These are phyloP conservation scores for Ascochyta lentis DNA, from an alignment of 2,329 filamentous ascomycete genomes.

Conservation along the genomic window DNA sequence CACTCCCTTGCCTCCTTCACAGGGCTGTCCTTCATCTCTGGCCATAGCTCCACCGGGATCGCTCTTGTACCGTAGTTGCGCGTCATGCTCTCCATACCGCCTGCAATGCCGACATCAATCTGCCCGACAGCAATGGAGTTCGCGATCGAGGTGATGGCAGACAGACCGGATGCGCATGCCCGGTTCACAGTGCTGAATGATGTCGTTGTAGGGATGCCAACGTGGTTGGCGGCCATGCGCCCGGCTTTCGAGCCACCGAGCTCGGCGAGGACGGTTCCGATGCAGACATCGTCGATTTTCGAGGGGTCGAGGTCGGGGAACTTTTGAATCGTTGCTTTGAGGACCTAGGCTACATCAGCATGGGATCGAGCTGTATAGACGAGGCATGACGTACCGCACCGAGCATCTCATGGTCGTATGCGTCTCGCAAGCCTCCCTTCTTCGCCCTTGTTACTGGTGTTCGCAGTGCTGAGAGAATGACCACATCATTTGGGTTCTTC, in stretches of 20 bases:
- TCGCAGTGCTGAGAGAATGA: slow-evolving; percentile 88
- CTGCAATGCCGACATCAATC: slow-evolving; percentile 78
- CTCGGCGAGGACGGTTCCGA: slow-evolving; percentile 89
- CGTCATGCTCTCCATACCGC: slow-evolving; percentile 97
- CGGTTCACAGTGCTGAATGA: slow-evolving; percentile 88
- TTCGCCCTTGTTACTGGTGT: slow-evolving; percentile 85
- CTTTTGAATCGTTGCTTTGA: slow-evolving; percentile 72
- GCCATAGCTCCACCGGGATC: slow-evolving; percentile 85
- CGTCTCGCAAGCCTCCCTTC: slow-evolving; percentile 83
- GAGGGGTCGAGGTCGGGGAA: slow-evolving; percentile 75
- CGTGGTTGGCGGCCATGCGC: slow-evolving; percentile 88
- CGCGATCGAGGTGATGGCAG: slow-evolving; percentile 76
- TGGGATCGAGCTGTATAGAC: too few relatives aligned
- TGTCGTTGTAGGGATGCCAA: slow-evolving; percentile 74
- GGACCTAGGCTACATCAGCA: slow-evolving; percentile 48
- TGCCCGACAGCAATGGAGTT: slow-evolving; percentile 76
- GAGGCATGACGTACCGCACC: slow-evolving; percentile 57
- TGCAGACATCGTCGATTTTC: slow-evolving; percentile 78
- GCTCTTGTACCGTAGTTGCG: slow-evolving; percentile 83
- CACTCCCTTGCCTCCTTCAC: slow-evolving; percentile 79
- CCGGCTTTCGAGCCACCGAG: slow-evolving; percentile 90
- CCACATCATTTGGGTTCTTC: slow-evolving; percentile 80
- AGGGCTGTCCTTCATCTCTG: slow-evolving; percentile 68
- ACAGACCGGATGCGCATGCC: slow-evolving; percentile 80
- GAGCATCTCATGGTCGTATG: slow-evolving; percentile 90